Percentiles rank a stretch among this genome's conserved stretches.
These are phyloP conservation scores for Nematocida sp. DNA, from an alignment of 371 early-diverging fungal species.

Conservation along the genomic window DNA sequence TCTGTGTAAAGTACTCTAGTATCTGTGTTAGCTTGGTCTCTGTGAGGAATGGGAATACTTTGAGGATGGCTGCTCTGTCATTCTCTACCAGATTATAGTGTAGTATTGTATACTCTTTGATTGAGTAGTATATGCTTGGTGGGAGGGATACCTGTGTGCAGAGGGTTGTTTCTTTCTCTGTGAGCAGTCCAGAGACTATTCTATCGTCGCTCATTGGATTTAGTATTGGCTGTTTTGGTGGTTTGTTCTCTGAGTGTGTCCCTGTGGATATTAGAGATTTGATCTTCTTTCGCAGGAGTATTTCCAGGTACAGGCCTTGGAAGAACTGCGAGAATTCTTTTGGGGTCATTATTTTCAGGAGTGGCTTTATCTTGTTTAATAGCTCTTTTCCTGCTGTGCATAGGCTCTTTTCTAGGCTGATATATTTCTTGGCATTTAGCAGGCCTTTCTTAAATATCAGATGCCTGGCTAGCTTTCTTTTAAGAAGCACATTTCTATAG, in stretches of 20 bases:
- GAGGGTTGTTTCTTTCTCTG: slow-evolving; percentile 10
- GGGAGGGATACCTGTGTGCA: slow-evolving; percentile 17
- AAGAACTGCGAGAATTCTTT: slow-evolving; percentile 25
- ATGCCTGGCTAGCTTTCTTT: slow-evolving; percentile 73
- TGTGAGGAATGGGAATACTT: slow-evolving; percentile 30
- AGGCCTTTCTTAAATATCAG: slow-evolving; percentile 77
- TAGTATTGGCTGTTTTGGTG: not conserved
- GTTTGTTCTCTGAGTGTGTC: not conserved
- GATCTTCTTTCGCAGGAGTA: slow-evolving; percentile 21
- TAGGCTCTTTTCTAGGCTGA: slow-evolving; percentile 5
- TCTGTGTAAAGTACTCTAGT: slow-evolving; percentile 26
- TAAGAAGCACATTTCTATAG: slow-evolving; percentile 76
- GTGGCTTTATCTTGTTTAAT: slow-evolving; percentile 32
- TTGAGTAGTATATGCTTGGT: not conserved
- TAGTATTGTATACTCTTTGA: slow-evolving; percentile 31
- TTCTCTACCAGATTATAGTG: not conserved
- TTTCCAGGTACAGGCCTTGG: slow-evolving; percentile 29
- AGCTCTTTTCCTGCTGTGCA: slow-evolving; percentile 41
- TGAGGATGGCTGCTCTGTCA: slow-evolving; percentile 12
- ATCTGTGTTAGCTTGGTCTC: slow-evolving; percentile 26
- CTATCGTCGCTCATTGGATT: not conserved
- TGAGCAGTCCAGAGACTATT: not conserved
- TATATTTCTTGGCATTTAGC: slow-evolving; percentile 71
- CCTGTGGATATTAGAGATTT: not conserved
- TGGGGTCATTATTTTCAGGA: slow-evolving; percentile 27